Evolutionary conservation across 2,329 filamentous ascomycete genomes (phyloP).

Genomic region (Penicillium sp.): DNA sequence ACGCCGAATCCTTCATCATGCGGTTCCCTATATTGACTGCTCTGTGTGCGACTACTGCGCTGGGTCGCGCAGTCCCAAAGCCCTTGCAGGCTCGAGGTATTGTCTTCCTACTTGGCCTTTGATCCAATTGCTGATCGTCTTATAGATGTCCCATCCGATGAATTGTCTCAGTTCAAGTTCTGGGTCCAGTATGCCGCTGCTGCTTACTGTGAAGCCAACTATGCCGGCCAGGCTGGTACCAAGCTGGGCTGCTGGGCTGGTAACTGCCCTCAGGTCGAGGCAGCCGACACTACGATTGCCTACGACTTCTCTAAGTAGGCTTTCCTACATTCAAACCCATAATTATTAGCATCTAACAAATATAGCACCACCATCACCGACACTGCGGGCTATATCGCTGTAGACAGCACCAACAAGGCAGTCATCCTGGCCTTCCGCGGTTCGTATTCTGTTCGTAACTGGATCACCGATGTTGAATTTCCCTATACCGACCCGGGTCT

Average conservation of each 20-base stretch:
- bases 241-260: constrained; percentile 41
- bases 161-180: constrained; percentile 35
- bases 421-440: constrained; percentile 38
- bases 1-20: constrained; percentile 2
- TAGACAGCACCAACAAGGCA: constrained; percentile 43
- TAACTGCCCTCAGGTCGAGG: constrained; percentile 45
- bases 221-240: constrained; percentile 36
- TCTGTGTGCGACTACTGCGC: constrained; percentile 6
- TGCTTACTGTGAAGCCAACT: constrained; percentile 47
- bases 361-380: constrained; percentile 31
- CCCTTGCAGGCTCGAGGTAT: constrained; percentile 13
- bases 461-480: constrained; percentile 27
- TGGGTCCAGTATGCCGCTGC: constrained; percentile 50
- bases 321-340: not conserved
- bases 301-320: constrained; percentile 46
- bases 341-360: not conserved
- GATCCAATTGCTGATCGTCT: not conserved
- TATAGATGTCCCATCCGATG: constrained; percentile 11
- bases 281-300: constrained; percentile 28
- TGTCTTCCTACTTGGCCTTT: not conserved
- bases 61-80: constrained; percentile 9
- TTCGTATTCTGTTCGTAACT: constrained; percentile 34
- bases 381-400: constrained; percentile 46
- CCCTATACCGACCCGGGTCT: constrained; percentile 32
- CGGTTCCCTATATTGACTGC: constrained; percentile 8